Percentiles rank a stretch among this genome's conserved stretches.
Conservation (phyloP, 208 protist genomes). For the Naegleria gruberi region DNA sequence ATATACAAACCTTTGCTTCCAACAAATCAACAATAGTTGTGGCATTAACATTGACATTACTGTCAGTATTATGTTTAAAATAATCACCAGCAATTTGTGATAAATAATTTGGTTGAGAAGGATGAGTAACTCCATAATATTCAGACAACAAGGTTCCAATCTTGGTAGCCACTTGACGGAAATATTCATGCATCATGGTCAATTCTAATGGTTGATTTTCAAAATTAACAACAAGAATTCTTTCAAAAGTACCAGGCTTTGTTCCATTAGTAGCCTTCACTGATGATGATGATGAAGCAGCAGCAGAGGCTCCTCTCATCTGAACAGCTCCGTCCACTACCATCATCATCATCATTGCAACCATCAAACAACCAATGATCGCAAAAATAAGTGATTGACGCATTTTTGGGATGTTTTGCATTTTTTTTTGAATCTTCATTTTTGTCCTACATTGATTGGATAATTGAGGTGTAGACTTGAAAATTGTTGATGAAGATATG, state of each 20-base stretch:
- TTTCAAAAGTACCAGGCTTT: not conserved
- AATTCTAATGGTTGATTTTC: not conserved
- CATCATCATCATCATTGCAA: too few relatives aligned
- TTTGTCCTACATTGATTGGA: too few relatives aligned
- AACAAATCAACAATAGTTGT: conserved; percentile 21
- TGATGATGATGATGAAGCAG: not conserved
- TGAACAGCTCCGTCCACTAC: not conserved
- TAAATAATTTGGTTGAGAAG: conserved; percentile 24
- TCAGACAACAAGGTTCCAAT: not conserved
- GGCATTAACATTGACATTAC: not conserved
- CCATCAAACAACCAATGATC: too few relatives aligned
- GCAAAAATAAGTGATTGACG: too few relatives aligned
- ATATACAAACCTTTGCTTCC: conserved; percentile 12
- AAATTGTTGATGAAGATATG: too few relatives aligned
- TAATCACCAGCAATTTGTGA: not conserved
- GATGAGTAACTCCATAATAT: conserved; percentile 23
- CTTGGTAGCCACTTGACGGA: not conserved
- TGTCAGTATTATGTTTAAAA: conserved; percentile 8
- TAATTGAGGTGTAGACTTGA: too few relatives aligned
- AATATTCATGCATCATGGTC: not conserved
- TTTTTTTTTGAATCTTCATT: too few relatives aligned
- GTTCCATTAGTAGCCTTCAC: not conserved
- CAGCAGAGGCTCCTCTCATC: not conserved
- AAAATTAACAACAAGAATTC: conserved; percentile 20
- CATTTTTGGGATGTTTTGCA: too few relatives aligned